Evolutionary conservation across 1,139 yeast genomes (phyloP).

Genomic region (Yamadazyma blattariae): DNA sequence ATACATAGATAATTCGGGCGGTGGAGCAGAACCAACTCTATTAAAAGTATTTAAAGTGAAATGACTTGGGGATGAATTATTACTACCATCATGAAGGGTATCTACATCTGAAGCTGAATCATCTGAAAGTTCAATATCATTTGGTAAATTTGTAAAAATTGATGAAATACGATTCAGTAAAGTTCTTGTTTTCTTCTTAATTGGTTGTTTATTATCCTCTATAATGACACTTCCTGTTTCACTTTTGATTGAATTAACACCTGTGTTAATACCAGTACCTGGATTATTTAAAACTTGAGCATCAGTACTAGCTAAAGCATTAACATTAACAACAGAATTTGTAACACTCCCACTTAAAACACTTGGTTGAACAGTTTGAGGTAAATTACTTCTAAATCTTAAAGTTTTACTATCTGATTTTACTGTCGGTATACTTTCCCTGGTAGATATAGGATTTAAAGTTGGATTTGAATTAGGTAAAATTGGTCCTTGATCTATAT

Average conservation of each 20-base stretch:
- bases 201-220: neutral
- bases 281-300: slow-evolving; percentile 5
- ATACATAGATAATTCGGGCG: slow-evolving; percentile 24
- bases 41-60: slow-evolving; percentile 1
- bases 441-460: neutral
- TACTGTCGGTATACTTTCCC: slow-evolving; percentile 20
- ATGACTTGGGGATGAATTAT: slow-evolving; percentile 15
- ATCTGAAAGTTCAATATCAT: slow-evolving; percentile 48
- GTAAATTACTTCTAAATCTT: slow-evolving; percentile 21
- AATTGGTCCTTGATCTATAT: neutral
- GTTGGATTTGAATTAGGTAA: neutral
- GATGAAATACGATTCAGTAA: slow-evolving; percentile 33
- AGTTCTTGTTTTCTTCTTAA: slow-evolving; percentile 8
- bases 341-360: slow-evolving; percentile 23
- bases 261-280: slow-evolving; percentile 1
- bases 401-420: slow-evolving; percentile 32
- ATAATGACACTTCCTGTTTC: neutral
- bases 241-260: neutral
- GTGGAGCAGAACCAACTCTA: slow-evolving; percentile 8
- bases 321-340: slow-evolving; percentile 32
- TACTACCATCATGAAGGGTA: slow-evolving; percentile 18
- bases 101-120: slow-evolving; percentile 47
- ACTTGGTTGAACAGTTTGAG: slow-evolving; percentile 16
- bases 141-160: slow-evolving; percentile 45
- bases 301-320: slow-evolving; percentile 27